These are phyloP conservation scores for Conticribra guillardii DNA, from an alignment of 108 stramenopile genomes.

Conservation along the genomic window DNA sequence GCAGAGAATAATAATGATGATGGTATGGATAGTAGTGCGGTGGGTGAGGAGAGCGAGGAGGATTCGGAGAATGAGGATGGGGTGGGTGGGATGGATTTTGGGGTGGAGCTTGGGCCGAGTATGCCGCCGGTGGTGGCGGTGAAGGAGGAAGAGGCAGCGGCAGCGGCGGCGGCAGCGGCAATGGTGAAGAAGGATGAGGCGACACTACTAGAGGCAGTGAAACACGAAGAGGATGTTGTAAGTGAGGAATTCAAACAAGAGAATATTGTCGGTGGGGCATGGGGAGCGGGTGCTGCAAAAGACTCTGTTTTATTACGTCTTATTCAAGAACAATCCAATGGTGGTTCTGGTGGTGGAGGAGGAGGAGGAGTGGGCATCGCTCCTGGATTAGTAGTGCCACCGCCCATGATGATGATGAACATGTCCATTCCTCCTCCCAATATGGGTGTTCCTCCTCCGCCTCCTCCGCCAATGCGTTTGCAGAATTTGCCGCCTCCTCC, in stretches of 20 bases:
- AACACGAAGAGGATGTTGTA: neutral
- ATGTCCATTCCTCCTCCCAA: constrained; percentile 1
- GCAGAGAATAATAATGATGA: constrained; percentile 10
- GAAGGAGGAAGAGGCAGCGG: neutral
- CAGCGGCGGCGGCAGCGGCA: neutral
- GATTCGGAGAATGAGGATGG: constrained; percentile 44
- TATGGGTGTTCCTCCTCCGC: constrained; percentile 16
- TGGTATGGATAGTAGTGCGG: constrained; percentile 18
- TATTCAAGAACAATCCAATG: constrained; percentile 73
- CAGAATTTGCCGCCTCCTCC: constrained; percentile 17
- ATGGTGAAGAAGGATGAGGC: neutral
- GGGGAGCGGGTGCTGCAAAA: constrained; percentile 84
- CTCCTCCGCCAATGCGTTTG: constrained; percentile 8
- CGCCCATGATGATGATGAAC: constrained; percentile 21
- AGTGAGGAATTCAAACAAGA: constrained; percentile 23
- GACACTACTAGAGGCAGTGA: neutral
- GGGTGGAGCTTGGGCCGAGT: constrained; percentile 32
- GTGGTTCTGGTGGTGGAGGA: constrained; percentile 18
- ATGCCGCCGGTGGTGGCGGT: neutral
- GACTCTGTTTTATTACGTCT: constrained; percentile 73
- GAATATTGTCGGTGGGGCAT: constrained; percentile 71
- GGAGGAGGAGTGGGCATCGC: neutral
- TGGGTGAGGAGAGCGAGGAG: neutral
- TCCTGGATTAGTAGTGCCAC: constrained; percentile 16
- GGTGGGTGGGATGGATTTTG: constrained; percentile 35